Evolutionary conservation across 169 alveolate species (phyloP).

Genomic region (Plasmodium gaboni): DNA sequence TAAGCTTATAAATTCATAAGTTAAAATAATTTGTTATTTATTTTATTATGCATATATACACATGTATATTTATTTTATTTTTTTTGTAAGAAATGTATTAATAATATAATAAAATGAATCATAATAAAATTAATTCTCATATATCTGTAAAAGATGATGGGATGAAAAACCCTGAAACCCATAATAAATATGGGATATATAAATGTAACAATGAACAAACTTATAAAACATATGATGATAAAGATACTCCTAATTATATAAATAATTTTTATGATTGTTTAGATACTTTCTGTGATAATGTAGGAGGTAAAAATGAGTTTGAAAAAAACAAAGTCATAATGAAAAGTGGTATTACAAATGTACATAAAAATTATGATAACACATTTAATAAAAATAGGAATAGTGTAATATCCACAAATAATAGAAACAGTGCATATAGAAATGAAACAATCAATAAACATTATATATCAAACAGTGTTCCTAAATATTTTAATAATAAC

Average conservation of each 20-base stretch:
- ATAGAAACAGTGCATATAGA: not conserved
- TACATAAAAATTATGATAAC: too few relatives aligned
- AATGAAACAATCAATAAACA: not conserved
- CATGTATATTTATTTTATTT: not conserved
- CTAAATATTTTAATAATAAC: slow-evolving; percentile 11
- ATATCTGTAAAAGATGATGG: slow-evolving; percentile 11
- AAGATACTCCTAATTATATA: slow-evolving; percentile 39
- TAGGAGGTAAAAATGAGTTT: too few relatives aligned
- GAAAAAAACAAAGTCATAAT: too few relatives aligned
- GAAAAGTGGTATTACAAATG: too few relatives aligned
- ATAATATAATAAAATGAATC: slow-evolving; percentile 42
- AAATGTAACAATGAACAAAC: slow-evolving; percentile 19
- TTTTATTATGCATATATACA: too few relatives aligned
- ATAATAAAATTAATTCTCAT: slow-evolving; percentile 20
- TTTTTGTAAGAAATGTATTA: slow-evolving; percentile 18
- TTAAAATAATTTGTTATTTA: too few relatives aligned
- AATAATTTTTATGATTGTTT: slow-evolving; percentile 6
- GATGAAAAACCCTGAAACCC: slow-evolving; percentile 10
- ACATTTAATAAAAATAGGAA: too few relatives aligned
- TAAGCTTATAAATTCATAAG: too few relatives aligned
- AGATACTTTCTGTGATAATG: slow-evolving; percentile 9
- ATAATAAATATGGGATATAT: not conserved
- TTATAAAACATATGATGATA: slow-evolving; percentile 3
- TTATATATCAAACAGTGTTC: not conserved
- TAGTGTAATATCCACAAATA: not conserved